Base-by-base conservation (phyloP, 352 stramenopile species). In the Globisporangium spiculum region DNA sequence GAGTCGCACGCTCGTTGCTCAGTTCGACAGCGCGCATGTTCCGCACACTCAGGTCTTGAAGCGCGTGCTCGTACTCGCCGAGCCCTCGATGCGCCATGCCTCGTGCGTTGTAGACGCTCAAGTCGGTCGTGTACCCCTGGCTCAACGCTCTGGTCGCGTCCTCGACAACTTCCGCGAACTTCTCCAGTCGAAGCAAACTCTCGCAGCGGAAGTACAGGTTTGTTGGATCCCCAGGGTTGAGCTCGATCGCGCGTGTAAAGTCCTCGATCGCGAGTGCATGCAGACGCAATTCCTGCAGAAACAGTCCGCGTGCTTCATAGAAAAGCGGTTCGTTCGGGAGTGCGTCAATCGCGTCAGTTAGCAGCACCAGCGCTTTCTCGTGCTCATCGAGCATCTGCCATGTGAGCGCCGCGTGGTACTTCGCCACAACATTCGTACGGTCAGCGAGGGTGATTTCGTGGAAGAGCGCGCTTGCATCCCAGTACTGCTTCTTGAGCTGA, bases 381-480 rank as follows among this genome's bases (percentile, higher is more conserved):
- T 78, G 53, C 12, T 86, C 73, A 2, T 75, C 66, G 2, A 86
- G 77, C 59, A 86, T 74, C 24, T 91, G 80, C 41, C 67, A 78
- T 22, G 80, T 83, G 41, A 93, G 69, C 2, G 86, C 84, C 48
- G 79, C 78, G 62, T 92, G 84, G 59, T 84, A 92, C 63, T 86
- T 77, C 55, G 88, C 84, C 9, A 91, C 65, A 0, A 90, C 71
- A 30, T 74, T 86, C 27, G 77, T 44, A 9, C 59, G 58, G 10
- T 90, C 73, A 18, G 38, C 12, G 26, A 70, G 22, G 20, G 66
- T 22, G 65, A 80, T 73, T 12, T 74, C 68, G 30, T 78, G 69
- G 52, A 93, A 88, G 26, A 83, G 75, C 6, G 32, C 52, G 12
- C 74, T 70, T 27, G 83, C 84, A 0, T 75, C 71, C 4, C 68